Conservation (phyloP, 352 stramenopile genomes). For the Globisporangium polare region DNA sequence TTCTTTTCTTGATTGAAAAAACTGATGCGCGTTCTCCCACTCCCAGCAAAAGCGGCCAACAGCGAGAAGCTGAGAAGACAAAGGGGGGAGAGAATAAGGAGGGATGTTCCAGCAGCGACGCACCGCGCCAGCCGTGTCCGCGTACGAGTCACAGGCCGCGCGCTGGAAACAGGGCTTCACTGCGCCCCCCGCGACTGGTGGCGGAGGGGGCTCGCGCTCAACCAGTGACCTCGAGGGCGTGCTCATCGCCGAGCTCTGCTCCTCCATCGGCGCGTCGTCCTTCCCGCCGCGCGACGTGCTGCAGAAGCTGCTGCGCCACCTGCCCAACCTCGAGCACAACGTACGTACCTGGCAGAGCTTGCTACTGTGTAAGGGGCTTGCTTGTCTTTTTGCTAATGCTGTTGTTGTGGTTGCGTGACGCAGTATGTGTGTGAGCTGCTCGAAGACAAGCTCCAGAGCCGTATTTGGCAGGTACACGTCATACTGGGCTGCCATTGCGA, state of each 20-base stretch:
- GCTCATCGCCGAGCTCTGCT: constrained; percentile 76
- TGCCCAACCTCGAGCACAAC: constrained; percentile 69
- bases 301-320: constrained; percentile 69
- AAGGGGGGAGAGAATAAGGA: neutral
- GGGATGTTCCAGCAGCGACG: constrained; percentile 19
- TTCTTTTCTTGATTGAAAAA: neutral
- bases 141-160: constrained; percentile 72
- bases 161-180: constrained; percentile 75
- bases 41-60: neutral
- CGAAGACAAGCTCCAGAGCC: constrained; percentile 82
- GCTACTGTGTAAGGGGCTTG: neutral
- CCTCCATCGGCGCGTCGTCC: constrained; percentile 69
- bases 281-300: constrained; percentile 76
- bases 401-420: neutral
- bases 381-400: neutral
- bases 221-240: constrained; percentile 61
- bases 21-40: neutral
- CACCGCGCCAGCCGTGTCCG: constrained; percentile 31
- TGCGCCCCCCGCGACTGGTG: neutral
- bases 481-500: neutral
- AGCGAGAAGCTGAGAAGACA: neutral
- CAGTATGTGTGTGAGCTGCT: constrained; percentile 83
- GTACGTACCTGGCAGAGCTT: constrained; percentile 20
- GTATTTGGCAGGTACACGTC: constrained; percentile 55
- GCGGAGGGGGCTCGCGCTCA: constrained; percentile 14